Percentiles rank a stretch among this genome's conserved stretches.
These are phyloP conservation scores for Cystobasidiaceae sp. DNA, from an alignment of 1,284 basidiomycete genomes.

Conservation along the genomic window DNA sequence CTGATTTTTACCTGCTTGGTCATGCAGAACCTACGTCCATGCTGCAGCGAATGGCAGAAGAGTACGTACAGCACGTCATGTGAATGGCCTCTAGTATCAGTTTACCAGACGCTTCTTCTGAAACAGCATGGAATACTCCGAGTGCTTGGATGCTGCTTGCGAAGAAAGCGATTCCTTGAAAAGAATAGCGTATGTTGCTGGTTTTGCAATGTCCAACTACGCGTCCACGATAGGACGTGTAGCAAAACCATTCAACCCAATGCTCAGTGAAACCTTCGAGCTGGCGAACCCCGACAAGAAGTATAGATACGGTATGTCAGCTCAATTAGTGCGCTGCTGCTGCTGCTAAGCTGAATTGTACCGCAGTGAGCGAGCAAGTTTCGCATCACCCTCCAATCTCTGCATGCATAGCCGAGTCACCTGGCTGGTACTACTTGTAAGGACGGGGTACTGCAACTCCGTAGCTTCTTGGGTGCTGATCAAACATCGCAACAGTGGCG, in stretches of 20 bases:
- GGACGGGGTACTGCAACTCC: slow-evolving; percentile 53
- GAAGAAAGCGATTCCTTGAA: slow-evolving; percentile 69
- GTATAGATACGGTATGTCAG: slow-evolving; percentile 86
- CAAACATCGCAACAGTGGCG: background rate
- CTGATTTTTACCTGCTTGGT: slow-evolving; percentile 55
- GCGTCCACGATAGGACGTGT: slow-evolving; percentile 84
- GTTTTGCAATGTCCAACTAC: slow-evolving; percentile 98
- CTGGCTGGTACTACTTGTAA: slow-evolving; percentile 76
- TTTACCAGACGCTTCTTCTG: slow-evolving; percentile 5
- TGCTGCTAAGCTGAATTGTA: background rate
- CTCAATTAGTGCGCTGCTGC: slow-evolving; percentile 60
- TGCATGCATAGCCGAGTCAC: slow-evolving; percentile 91
- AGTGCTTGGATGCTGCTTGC: slow-evolving; percentile 80
- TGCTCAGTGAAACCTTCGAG: slow-evolving; percentile 91
- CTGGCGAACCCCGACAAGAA: slow-evolving; percentile 81
- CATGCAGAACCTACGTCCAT: slow-evolving; percentile 96
- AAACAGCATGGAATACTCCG: slow-evolving; percentile 83
- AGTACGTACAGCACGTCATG: slow-evolving; percentile 45
- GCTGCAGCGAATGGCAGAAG: slow-evolving; percentile 62
- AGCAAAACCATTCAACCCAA: slow-evolving; percentile 92
- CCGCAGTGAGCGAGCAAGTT: slow-evolving; percentile 30
- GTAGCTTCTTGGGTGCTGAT: background rate
- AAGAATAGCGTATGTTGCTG: slow-evolving; percentile 87
- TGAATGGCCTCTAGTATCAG: slow-evolving; percentile 3
- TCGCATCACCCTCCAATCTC: slow-evolving; percentile 62